phyloP scores from a whole-genome alignment of 495 filamentous ascomycete species.

The Baudoinia panamericana region DNA sequence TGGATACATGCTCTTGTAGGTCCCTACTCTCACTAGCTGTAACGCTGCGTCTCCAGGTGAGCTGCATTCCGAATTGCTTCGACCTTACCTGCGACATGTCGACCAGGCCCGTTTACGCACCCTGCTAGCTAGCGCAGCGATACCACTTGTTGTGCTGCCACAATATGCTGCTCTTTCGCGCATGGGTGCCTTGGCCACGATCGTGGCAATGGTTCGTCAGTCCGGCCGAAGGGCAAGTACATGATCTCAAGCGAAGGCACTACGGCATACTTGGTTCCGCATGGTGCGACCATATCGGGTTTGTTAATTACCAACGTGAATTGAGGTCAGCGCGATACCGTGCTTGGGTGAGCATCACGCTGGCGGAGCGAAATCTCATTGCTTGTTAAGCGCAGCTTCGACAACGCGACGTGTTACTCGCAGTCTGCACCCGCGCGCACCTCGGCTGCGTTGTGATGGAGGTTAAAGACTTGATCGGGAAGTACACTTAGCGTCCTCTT shows the following conservation, averaged over 20 bases:
- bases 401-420: conserved; percentile 59
- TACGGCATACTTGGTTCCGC: conserved; percentile 59
- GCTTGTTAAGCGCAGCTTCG: conserved; percentile 38
- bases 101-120: too few species aligned
- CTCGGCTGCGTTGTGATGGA: conserved; percentile 47
- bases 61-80: too few species aligned
- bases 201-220: conserved; percentile 7
- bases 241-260: conserved; percentile 61
- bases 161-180: background rate
- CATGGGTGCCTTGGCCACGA: background rate
- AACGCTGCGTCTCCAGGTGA: too few species aligned
- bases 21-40: too few species aligned
- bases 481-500: too few species aligned
- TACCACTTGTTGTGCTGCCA: background rate
- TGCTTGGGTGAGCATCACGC: conserved; percentile 40
- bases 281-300: conserved; percentile 65
- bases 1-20: too few species aligned
- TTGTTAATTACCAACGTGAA: conserved; percentile 59
- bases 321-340: conserved; percentile 48
- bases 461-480: conserved; percentile 29
- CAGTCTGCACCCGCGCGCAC: too few species aligned
- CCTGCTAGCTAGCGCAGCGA: background rate
- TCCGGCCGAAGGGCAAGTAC: conserved; percentile 40
- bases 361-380: background rate
- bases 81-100: too few species aligned